phyloP scores from a whole-genome alignment of 805 yeast genomes.

The Candida glaebosa region DNA sequence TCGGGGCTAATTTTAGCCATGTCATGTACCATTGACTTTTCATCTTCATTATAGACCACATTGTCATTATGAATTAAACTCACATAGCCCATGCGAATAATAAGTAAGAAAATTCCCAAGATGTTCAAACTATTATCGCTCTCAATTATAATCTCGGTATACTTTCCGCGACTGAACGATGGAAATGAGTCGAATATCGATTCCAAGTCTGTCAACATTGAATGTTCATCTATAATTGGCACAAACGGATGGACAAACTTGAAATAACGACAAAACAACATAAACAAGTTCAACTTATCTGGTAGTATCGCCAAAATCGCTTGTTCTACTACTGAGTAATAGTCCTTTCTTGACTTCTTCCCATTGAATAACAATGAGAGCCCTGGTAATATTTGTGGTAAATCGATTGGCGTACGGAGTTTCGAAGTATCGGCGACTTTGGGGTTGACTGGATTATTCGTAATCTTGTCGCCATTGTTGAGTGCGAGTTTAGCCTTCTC shows the following conservation, averaged over 20 bases:
- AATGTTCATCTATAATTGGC: constrained; percentile 31
- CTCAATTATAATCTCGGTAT: constrained; percentile 19
- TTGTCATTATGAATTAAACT: constrained; percentile 35
- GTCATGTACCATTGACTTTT: constrained; percentile 25
- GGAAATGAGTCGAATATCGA: constrained; percentile 24
- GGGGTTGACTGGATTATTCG: background rate
- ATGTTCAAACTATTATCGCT: constrained; percentile 29
- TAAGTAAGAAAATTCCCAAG: constrained; percentile 27
- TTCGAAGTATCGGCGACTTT: background rate
- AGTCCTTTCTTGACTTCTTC: constrained; percentile 18
- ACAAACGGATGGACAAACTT: constrained; percentile 39
- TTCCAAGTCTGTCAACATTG: constrained; percentile 23
- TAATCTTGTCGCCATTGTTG: background rate
- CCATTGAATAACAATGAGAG: constrained; percentile 19
- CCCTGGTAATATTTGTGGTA: constrained; percentile 17
- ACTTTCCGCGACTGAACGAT: constrained; percentile 13
- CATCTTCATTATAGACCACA: constrained; percentile 22
- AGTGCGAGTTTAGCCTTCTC: background rate
- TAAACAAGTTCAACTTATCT: constrained; percentile 17
- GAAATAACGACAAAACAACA: constrained; percentile 31
- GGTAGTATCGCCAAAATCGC: constrained; percentile 31
- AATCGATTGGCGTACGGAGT: constrained; percentile 4
- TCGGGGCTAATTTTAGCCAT: constrained; percentile 26
- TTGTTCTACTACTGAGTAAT: constrained; percentile 25
- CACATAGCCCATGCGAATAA: constrained; percentile 35